These are phyloP conservation scores for Trypethelium eluteriae DNA, from an alignment of 495 filamentous ascomycete genomes.

Conservation along the genomic window DNA sequence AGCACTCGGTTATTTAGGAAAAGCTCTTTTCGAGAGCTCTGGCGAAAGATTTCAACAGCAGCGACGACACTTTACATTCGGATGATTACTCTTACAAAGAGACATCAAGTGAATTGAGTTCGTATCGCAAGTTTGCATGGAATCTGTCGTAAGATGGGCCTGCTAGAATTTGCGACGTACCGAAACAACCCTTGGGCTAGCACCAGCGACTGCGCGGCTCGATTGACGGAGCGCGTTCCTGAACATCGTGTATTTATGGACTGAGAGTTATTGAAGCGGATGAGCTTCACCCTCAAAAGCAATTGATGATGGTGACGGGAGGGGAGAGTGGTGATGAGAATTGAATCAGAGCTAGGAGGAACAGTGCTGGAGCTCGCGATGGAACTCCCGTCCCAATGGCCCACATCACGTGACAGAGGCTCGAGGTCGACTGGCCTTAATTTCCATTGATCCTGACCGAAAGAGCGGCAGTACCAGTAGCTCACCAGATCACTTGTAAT, in stretches of 20 bases:
- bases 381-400: not conserved
- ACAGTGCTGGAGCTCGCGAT: not conserved
- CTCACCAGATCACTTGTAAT: no score
- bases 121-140: not conserved
- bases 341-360: constrained; percentile 6
- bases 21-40: constrained; percentile 27
- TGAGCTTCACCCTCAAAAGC: constrained; percentile 30
- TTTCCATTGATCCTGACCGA: no score
- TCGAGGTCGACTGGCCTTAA: no score
- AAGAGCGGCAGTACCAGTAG: no score
- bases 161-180: constrained; percentile 52
- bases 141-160: not conserved
- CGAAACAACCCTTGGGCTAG: constrained; percentile 69
- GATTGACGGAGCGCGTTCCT: constrained; percentile 95
- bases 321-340: constrained; percentile 20
- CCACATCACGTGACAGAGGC: not conserved
- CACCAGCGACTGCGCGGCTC: constrained; percentile 82
- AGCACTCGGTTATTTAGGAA: constrained; percentile 24
- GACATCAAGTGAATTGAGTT: constrained; percentile 21
- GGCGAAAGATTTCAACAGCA: not conserved
- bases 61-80: not conserved
- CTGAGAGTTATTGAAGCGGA: constrained; percentile 45
- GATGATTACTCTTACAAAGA: constrained; percentile 19
- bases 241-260: constrained; percentile 63
- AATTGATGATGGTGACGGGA: constrained; percentile 30